Evolutionary conservation across 169 alveolate species (phyloP).

Genomic region (Cryptosporidium sp.): DNA sequence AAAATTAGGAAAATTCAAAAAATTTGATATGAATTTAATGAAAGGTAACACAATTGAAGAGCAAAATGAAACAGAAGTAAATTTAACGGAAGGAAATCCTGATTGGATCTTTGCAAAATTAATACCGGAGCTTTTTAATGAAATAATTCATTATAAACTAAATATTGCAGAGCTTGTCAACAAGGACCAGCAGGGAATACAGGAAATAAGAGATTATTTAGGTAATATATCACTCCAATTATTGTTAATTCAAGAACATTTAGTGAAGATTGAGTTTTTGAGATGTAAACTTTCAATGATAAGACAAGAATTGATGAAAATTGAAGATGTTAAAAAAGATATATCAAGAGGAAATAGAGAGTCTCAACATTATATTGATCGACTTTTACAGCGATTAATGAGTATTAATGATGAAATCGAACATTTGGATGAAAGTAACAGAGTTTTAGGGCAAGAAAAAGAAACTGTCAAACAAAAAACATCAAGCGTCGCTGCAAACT

Average conservation of each 20-base stretch:
- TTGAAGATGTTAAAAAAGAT: slow-evolving; percentile 64
- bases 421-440: slow-evolving; percentile 58
- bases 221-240: slow-evolving; percentile 67
- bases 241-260: slow-evolving; percentile 62
- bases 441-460: slow-evolving; percentile 54
- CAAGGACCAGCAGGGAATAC: slow-evolving; percentile 69
- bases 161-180: slow-evolving; percentile 59
- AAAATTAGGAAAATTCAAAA: slow-evolving; percentile 50
- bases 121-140: slow-evolving; percentile 69
- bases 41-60: not conserved
- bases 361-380: slow-evolving; percentile 55
- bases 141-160: slow-evolving; percentile 60
- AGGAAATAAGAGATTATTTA: slow-evolving; percentile 61
- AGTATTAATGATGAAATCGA: slow-evolving; percentile 71
- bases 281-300: slow-evolving; percentile 75
- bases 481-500: slow-evolving; percentile 4
- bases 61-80: slow-evolving; percentile 19
- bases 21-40: slow-evolving; percentile 12
- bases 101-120: slow-evolving; percentile 74
- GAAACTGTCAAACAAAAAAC: slow-evolving; percentile 1
- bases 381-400: slow-evolving; percentile 64
- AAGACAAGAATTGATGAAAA: slow-evolving; percentile 71
- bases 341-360: slow-evolving; percentile 72
- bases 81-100: slow-evolving; percentile 19
- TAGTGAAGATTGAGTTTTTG: slow-evolving; percentile 60